phyloP scores from a whole-genome alignment of 2,329 filamentous ascomycete genomes.

The Botrytis hyacinthi region DNA sequence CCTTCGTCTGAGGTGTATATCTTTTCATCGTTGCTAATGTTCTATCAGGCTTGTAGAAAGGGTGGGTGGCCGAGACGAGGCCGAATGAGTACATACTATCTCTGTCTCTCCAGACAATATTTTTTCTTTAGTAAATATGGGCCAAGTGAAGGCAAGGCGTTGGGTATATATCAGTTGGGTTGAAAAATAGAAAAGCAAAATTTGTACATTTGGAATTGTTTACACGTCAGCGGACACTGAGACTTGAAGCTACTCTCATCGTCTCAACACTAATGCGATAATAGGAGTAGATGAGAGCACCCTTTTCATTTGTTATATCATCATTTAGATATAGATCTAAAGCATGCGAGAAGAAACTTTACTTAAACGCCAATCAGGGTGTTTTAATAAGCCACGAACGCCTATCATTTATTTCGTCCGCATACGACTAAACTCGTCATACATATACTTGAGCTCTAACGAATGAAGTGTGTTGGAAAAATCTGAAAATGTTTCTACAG shows the following conservation, averaged over 20 bases:
- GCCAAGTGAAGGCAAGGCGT: constrained; percentile 14
- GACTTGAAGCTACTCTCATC: constrained; percentile 5
- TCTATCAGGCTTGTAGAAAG: constrained; percentile 53
- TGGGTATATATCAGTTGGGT: constrained; percentile 6
- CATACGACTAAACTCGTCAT: neutral
- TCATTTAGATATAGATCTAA: constrained; percentile 4
- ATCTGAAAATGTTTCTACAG: neutral
- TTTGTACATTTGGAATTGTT: constrained; percentile 16
- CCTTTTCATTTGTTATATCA: constrained; percentile 7
- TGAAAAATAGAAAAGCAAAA: constrained; percentile 17
- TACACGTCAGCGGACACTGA: constrained; percentile 1
- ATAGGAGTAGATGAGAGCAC: constrained; percentile 1
- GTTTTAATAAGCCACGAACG: constrained; percentile 3
- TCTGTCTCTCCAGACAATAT: constrained; percentile 8
- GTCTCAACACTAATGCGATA: constrained; percentile 10
- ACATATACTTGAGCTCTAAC: neutral
- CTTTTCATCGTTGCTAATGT: constrained; percentile 34
- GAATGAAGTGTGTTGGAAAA: neutral
- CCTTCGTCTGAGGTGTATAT: neutral
- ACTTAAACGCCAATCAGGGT: constrained; percentile 2
- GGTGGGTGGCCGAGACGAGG: constrained; percentile 54
- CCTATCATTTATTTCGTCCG: neutral
- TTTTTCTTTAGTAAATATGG: constrained; percentile 16
- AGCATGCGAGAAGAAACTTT: neutral
- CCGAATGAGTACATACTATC: constrained; percentile 23